A percentile compares a stretch with the other conserved stretches of the same genome.
phyloP scores from a whole-genome alignment of 805 yeast species.

The Yarrowia osloensis region DNA sequence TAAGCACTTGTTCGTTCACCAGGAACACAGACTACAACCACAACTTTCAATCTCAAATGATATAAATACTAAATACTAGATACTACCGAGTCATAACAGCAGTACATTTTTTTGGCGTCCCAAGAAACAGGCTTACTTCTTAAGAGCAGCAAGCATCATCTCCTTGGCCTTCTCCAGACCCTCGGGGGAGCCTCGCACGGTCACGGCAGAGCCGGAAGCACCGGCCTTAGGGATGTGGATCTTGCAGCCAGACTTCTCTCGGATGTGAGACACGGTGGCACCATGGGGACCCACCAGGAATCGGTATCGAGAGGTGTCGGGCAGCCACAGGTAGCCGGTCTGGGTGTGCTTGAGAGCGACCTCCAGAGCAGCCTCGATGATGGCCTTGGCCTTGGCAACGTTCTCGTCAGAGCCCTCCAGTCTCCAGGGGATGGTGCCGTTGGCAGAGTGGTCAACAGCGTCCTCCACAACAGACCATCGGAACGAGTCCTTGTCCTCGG shows the following conservation, averaged over 20 bases:
- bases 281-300: constrained; percentile 80
- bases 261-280: constrained; percentile 59
- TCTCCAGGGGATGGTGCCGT: constrained; percentile 54
- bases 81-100: not conserved
- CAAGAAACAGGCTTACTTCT: not conserved
- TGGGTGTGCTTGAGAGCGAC: constrained; percentile 50
- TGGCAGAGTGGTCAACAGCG: constrained; percentile 37
- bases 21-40: not conserved
- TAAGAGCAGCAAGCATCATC: constrained; percentile 42
- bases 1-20: no score
- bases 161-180: constrained; percentile 55
- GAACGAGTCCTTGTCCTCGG: constrained; percentile 45
- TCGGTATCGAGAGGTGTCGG: constrained; percentile 55
- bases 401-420: constrained; percentile 55
- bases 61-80: constrained; percentile 29
- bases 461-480: constrained; percentile 53
- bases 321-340: constrained; percentile 64
- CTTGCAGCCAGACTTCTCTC: constrained; percentile 58
- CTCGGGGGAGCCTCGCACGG: constrained; percentile 60
- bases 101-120: not conserved
- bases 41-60: constrained; percentile 12
- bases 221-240: constrained; percentile 63
- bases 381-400: constrained; percentile 54
- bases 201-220: constrained; percentile 52
- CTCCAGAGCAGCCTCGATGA: constrained; percentile 54